These are phyloP conservation scores for Ascochyta rabiei DNA, from an alignment of 2,329 filamentous ascomycete species.

Conservation along the genomic window DNA sequence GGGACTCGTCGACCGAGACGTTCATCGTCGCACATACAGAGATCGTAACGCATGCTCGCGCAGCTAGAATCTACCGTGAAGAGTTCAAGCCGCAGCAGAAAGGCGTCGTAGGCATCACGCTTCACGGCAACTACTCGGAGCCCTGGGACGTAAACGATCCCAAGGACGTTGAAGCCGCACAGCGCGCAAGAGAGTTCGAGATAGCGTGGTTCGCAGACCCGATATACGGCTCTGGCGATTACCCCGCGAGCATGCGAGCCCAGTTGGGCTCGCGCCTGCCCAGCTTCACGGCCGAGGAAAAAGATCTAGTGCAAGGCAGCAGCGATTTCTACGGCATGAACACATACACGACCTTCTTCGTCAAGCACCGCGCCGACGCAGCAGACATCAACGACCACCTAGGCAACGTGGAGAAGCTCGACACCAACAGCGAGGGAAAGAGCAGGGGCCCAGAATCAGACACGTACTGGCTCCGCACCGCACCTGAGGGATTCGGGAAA, in stretches of 20 bases:
- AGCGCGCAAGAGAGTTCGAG: constrained; percentile 52
- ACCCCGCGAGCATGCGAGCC: constrained; percentile 49
- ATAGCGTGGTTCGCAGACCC: constrained; percentile 50
- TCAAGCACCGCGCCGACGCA: constrained; percentile 44
- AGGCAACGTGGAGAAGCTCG: constrained; percentile 48
- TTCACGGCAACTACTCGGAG: constrained; percentile 53
- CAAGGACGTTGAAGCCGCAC: constrained; percentile 27
- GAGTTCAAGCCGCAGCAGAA: constrained; percentile 49
- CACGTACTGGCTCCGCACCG: constrained; percentile 50
- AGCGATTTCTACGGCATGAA: constrained; percentile 51
- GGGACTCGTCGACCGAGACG: constrained; percentile 27
- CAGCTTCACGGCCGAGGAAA: constrained; percentile 49
- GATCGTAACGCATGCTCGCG: constrained; percentile 49
- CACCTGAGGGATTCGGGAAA: constrained; percentile 44
- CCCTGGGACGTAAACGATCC: constrained; percentile 36
- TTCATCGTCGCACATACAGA: constrained; percentile 49
- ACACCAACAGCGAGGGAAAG: constrained; percentile 41
- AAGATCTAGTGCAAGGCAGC: constrained; percentile 39
- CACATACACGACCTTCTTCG: constrained; percentile 52
- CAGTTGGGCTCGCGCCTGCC: constrained; percentile 47
- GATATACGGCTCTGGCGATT: constrained; percentile 43
- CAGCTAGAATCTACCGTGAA: constrained; percentile 48
- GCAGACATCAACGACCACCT: constrained; percentile 50
- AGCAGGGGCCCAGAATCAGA: constrained; percentile 47
- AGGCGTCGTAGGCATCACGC: constrained; percentile 51